phyloP scores from a whole-genome alignment of 2,329 filamentous ascomycete genomes.

The Fusarium sp. region DNA sequence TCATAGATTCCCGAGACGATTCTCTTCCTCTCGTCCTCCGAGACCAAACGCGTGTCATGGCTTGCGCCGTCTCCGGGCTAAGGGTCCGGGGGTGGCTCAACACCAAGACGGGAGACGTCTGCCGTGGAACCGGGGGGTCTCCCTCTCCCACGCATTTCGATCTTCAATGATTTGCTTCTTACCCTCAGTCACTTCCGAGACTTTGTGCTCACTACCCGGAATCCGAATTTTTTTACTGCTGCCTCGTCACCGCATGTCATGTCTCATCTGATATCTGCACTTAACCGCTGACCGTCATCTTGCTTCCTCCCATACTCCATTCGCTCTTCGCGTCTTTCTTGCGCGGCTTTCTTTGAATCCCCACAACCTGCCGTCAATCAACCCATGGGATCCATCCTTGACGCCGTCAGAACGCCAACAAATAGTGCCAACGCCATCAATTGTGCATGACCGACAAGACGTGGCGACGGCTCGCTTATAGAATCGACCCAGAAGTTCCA shows the following conservation, averaged over 20 bases:
- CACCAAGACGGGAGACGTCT: conserved; percentile 8
- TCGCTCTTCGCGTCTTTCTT: not conserved
- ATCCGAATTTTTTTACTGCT: not conserved
- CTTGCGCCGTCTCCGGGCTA: not conserved
- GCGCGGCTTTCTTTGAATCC: not conserved
- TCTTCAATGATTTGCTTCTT: not conserved
- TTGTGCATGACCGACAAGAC: not conserved
- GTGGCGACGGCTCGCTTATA: not conserved
- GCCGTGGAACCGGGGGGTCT: not conserved
- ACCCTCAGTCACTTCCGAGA: not conserved
- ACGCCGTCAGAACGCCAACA: not conserved
- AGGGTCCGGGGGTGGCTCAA: conserved; percentile 5
- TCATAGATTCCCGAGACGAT: not conserved
- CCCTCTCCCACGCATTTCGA: not conserved
- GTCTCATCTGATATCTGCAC: not conserved
- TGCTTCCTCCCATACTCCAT: not conserved
- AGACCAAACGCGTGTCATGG: not conserved
- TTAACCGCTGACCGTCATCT: not conserved
- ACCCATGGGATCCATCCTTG: not conserved
- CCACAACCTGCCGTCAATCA: not conserved
- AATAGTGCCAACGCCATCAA: not conserved
- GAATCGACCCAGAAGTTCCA: not conserved
- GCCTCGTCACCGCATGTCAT: not conserved
- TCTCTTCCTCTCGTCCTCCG: not conserved
- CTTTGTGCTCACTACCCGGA: not conserved